Percentiles rank a stretch among this genome's conserved stretches.
phyloP scores from a whole-genome alignment of 306 rosid genomes.

The Vachellia collinsii region DNA sequence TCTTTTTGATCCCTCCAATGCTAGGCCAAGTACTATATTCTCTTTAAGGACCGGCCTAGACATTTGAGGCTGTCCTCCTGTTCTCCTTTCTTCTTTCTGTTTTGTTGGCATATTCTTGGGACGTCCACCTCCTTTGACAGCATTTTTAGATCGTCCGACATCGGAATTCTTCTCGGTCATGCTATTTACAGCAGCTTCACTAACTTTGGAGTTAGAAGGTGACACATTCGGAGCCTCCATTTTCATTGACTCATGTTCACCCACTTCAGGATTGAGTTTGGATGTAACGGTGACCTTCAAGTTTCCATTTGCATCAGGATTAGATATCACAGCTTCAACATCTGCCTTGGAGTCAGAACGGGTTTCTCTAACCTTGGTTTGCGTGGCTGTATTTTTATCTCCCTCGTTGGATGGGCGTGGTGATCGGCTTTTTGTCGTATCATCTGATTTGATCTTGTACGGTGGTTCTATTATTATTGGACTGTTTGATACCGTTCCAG shows the following conservation, averaged over 20 bases:
- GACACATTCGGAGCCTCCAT: conserved; percentile 41
- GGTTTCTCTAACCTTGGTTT: conserved; percentile 47
- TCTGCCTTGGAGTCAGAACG: conserved; percentile 49
- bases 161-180: conserved; percentile 34
- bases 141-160: conserved; percentile 48
- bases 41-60: conserved; percentile 73
- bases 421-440: conserved; percentile 50
- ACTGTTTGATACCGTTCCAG: conserved; percentile 59
- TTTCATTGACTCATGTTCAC: conserved; percentile 47
- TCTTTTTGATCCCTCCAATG: conserved; percentile 91
- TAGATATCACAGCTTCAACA: conserved; percentile 42
- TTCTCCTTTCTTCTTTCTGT: conserved; percentile 60
- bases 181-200: conserved; percentile 33
- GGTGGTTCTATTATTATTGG: conserved; percentile 78
- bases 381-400: conserved; percentile 34
- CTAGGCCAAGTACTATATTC: conserved; percentile 89
- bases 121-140: conserved; percentile 53
- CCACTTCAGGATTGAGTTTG: conserved; percentile 45
- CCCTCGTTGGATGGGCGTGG: neutral
- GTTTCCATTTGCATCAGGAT: conserved; percentile 48
- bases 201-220: conserved; percentile 39
- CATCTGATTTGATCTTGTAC: conserved; percentile 68
- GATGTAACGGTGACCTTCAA: conserved; percentile 38
- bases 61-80: conserved; percentile 44
- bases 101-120: conserved; percentile 46